A percentile compares a stretch with the other conserved stretches of the same genome.
phyloP scores from a whole-genome alignment of 2,329 filamentous ascomycete species.

The Fusarium torulosum region DNA sequence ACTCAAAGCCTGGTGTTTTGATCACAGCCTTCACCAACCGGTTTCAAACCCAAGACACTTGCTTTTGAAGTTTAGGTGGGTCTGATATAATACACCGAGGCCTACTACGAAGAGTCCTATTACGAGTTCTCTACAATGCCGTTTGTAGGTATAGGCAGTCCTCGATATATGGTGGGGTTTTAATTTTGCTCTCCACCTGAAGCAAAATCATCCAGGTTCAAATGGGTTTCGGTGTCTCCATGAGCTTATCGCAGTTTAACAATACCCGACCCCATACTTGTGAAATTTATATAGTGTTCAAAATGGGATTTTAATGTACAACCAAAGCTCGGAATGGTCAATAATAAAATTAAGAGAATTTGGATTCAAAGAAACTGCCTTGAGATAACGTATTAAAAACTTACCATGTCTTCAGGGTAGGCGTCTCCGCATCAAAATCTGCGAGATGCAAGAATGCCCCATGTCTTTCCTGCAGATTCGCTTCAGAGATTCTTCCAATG shows the following conservation, averaged over 20 bases:
- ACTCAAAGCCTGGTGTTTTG: too few species aligned
- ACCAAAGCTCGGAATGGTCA: background rate
- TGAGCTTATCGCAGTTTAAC: background rate
- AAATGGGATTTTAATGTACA: too few species aligned
- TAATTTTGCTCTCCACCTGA: background rate
- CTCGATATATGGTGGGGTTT: background rate
- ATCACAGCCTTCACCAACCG: too few species aligned
- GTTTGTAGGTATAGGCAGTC: background rate
- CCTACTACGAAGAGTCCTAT: too few species aligned
- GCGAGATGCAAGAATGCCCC: slow-evolving; percentile 22
- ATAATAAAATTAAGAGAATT: background rate
- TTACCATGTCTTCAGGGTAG: slow-evolving; percentile 18
- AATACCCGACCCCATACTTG: background rate
- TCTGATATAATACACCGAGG: too few species aligned
- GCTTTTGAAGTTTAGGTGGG: too few species aligned
- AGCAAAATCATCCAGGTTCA: background rate
- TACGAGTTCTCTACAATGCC: background rate
- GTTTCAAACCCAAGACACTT: too few species aligned
- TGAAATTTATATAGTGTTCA: too few species aligned
- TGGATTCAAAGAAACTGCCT: background rate
- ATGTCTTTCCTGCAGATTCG: slow-evolving; percentile 3
- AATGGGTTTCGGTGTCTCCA: background rate
- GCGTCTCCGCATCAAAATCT: slow-evolving; percentile 27
- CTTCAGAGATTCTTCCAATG: slow-evolving; percentile 37
- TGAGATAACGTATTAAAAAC: background rate